Evolutionary conservation across 305 asterid species (phyloP).

Genomic region (Stenogyne calaminthoides): DNA sequence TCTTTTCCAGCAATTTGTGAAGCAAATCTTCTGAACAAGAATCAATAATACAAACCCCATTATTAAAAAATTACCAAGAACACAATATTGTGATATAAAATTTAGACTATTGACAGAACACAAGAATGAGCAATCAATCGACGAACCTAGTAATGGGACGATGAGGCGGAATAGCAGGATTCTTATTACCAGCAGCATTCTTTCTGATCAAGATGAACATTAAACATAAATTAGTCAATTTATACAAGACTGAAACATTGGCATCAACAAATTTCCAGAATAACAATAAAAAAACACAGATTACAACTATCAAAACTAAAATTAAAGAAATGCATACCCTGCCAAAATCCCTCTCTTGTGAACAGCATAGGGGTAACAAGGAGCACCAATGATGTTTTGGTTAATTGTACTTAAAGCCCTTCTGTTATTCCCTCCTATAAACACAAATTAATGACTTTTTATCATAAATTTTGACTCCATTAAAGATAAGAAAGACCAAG

Average conservation of each 20-base stretch:
- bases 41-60: slow-evolving; percentile 15
- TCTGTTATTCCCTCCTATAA: slow-evolving; percentile 57
- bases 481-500: not conserved
- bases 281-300: not conserved
- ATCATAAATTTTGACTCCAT: not conserved
- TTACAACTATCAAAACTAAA: slow-evolving; percentile 8
- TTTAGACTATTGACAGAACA: not conserved
- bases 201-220: slow-evolving; percentile 46
- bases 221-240: not conserved
- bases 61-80: not conserved
- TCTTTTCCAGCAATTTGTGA: slow-evolving; percentile 60
- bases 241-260: not conserved
- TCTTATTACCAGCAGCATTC: slow-evolving; percentile 43
- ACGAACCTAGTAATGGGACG: slow-evolving; percentile 87
- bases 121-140: not conserved
- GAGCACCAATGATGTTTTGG: slow-evolving; percentile 56
- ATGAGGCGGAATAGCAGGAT: slow-evolving; percentile 48
- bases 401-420: slow-evolving; percentile 77
- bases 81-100: not conserved
- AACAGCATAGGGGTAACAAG: slow-evolving; percentile 49
- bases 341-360: slow-evolving; percentile 57
- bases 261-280: too few species aligned
- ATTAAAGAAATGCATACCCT: slow-evolving; percentile 51
- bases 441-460: not conserved
- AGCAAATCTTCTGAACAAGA: slow-evolving; percentile 51